phyloP scores from a whole-genome alignment of 2,329 filamentous ascomycete genomes.

The Myriosclerotinia curreyana region DNA sequence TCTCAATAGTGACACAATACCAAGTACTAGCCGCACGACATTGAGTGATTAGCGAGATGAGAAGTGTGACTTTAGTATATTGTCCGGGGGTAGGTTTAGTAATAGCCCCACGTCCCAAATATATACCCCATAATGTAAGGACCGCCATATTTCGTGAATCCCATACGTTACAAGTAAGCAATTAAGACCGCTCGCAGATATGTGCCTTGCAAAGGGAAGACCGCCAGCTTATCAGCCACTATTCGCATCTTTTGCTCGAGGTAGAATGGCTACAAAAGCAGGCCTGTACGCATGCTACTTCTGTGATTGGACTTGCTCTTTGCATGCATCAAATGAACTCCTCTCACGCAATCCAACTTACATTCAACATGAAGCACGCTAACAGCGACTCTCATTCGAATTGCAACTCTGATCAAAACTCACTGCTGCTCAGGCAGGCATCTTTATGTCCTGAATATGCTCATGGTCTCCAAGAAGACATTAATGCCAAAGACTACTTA shows the following conservation, averaged over 20 bases:
- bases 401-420: neutral
- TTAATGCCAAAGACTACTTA: neutral
- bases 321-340: neutral
- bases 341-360: neutral
- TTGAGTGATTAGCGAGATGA: neutral
- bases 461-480: neutral
- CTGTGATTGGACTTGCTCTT: neutral
- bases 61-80: neutral
- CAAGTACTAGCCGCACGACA: neutral
- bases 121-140: neutral
- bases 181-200: slow-evolving; percentile 11
- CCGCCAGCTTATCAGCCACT: neutral
- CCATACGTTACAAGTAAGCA: neutral
- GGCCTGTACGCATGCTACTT: neutral
- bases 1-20: neutral
- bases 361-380: neutral
- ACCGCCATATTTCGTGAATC: neutral
- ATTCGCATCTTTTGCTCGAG: neutral
- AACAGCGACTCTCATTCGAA: no score
- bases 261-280: slow-evolving; percentile 6
- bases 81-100: neutral
- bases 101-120: neutral
- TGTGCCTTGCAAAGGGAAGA: neutral
- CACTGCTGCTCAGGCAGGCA: neutral
- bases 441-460: neutral